Evolutionary conservation across 23 red algal species (phyloP), one percentile per base, ranked within the genome.

Genomic region (Chondrus crispus): DNA sequence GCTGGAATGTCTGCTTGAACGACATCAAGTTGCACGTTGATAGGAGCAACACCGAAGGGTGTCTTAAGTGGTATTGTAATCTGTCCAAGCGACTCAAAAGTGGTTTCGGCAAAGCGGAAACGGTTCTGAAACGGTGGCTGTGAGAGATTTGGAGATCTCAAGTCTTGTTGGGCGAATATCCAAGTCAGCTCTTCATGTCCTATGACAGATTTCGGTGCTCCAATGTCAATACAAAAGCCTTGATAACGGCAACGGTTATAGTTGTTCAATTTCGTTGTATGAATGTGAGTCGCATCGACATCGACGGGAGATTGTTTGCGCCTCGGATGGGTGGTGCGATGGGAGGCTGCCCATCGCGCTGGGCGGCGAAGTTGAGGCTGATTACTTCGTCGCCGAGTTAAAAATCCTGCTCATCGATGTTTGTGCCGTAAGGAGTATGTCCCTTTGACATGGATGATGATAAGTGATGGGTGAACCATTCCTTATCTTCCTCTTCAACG

Each of bases 321-420:
- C 28, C 7, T 44, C 55, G 33, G 57, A 5, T 62, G 28, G 26
- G 24, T 66, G 13, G 28, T 54, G 35, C 80, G 4, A 40, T 43
- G 55, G 3, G 52, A 41, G 18, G 28, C 24, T 41, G 8, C 53
- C 49, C 33, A 84, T 19, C 54, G 52, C 3, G 2, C 52, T 36
- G 49, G 80, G 80, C n/a, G 80, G 62, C 55, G 36, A 44, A 5
- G 26, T 13, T 19, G 80, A 84, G 80, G 80, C 80, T 62, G 10
- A 43, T 26, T 35, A 11, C 28, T 6, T 43, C 55, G 52, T 42
- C 50, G 53, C 80, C 80, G 43, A 24, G 7, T 5, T 7, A 37
- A 84, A 84, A 84, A 84, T 40, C 5, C 53, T 38, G n/a, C n/a
- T n/a, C n/a, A n/a, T n/a, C n/a, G n/a, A n/a, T n/a, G n/a, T n/a